These are phyloP conservation scores for Hyaloscypha bicolor DNA, from an alignment of 495 filamentous ascomycete genomes.

Conservation along the genomic window DNA sequence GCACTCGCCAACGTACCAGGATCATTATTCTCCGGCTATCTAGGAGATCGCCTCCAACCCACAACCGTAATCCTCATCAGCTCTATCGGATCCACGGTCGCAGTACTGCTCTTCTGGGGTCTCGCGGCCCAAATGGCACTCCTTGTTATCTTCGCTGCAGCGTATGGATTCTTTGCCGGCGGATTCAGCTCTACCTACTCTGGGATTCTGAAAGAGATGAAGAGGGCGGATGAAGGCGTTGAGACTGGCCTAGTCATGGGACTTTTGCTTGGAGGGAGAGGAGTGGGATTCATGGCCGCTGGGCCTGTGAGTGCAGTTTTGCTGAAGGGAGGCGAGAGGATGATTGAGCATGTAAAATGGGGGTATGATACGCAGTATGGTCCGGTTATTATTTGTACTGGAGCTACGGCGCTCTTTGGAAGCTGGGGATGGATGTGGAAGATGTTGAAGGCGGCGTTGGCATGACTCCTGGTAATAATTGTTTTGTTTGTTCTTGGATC, in stretches of 20 bases:
- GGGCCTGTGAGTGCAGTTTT: constrained; percentile 62
- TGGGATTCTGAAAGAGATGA: constrained; percentile 58
- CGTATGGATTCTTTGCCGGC: constrained; percentile 71
- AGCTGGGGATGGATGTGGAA: constrained; percentile 37
- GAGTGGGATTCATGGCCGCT: constrained; percentile 65
- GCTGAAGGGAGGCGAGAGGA: constrained; percentile 42
- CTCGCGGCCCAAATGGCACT: constrained; percentile 54
- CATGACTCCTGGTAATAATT: constrained; percentile 31
- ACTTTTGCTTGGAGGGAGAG: constrained; percentile 60
- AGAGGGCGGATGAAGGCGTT: constrained; percentile 36
- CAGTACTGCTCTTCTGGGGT: constrained; percentile 72
- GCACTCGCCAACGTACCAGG: constrained; percentile 62
- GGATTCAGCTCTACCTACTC: constrained; percentile 64
- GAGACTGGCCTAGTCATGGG: constrained; percentile 47
- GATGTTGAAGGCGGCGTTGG: constrained; percentile 13
- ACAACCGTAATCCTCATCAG: constrained; percentile 62
- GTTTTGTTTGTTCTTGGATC: too few species aligned
- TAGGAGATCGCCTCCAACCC: constrained; percentile 62
- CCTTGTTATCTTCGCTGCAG: constrained; percentile 63
- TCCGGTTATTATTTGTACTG: constrained; percentile 55
- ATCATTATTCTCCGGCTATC: constrained; percentile 56
- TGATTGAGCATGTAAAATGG: constrained; percentile 25
- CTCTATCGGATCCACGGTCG: constrained; percentile 53
- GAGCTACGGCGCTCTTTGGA: constrained; percentile 53
- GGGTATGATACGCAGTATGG: constrained; percentile 57